A percentile compares a stretch with the other conserved stretches of the same genome.
Conservation (phyloP, 2,329 filamentous ascomycete genomes). For the Coniosporium tulheliwenetii region DNA sequence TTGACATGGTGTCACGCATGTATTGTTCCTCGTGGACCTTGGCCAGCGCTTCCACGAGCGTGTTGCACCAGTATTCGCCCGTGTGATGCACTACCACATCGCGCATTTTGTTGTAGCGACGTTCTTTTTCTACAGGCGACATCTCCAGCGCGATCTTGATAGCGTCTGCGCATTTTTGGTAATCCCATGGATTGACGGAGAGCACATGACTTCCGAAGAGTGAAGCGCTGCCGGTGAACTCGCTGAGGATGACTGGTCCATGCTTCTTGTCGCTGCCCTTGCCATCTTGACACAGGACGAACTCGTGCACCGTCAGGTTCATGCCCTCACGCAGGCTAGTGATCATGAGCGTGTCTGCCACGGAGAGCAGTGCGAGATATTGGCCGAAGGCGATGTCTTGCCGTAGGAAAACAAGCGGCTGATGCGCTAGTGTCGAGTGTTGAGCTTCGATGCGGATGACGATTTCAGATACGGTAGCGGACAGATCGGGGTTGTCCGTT, state of each 20-base stretch:
- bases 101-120: conserved; percentile 60
- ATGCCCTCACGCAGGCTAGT: conserved; percentile 92
- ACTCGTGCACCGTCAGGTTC: conserved; percentile 93
- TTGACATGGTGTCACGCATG: conserved; percentile 66
- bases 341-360: conserved; percentile 86
- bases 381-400: conserved; percentile 89
- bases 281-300: conserved; percentile 83
- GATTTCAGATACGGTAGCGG: conserved; percentile 81
- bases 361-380: conserved; percentile 79
- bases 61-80: conserved; percentile 72
- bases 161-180: conserved; percentile 70
- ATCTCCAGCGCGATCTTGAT: conserved; percentile 77
- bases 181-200: conserved; percentile 90
- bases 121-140: conserved; percentile 54
- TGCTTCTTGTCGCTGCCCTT: conserved; percentile 57
- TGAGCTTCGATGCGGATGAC: conserved; percentile 86
- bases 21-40: conserved; percentile 73
- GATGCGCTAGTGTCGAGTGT: conserved; percentile 80
- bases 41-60: conserved; percentile 55
- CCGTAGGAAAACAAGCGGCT: conserved; percentile 83
- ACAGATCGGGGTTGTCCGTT: conserved; percentile 73
- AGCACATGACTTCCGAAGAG: conserved; percentile 71
- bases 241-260: conserved; percentile 79
- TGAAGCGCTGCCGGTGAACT: conserved; percentile 85
- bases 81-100: conserved; percentile 65